Evolutionary conservation across 2,329 filamentous ascomycete genomes (phyloP), one percentile per base, ranked within the genome.

Genomic region (Neophaeococcomyces mojaviensis): DNA sequence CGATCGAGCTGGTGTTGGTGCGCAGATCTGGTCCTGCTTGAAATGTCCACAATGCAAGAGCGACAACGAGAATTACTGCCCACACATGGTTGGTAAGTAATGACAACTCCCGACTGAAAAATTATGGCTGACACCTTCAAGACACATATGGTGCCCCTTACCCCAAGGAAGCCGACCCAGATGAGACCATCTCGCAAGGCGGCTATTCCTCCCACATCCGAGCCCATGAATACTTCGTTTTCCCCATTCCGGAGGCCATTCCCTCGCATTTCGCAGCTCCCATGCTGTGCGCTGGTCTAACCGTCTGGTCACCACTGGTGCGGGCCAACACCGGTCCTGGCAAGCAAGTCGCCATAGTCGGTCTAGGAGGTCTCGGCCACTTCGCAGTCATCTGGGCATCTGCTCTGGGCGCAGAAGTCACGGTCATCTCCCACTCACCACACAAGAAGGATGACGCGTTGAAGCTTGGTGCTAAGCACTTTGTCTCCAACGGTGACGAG

Each of bases 281-380:
- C 15, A 55, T 57, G 55, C 75, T 92, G 55, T 94, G 88, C 65
- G 88, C 86, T 33, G 88, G 88, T 52, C 73, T 94, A 54, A 94
- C 88, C 3, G 80, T 81, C 49, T 94, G 81, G 69, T 84, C 78
- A 49, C 87, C 88, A 1, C 73, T 94, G 12, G 81, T 86, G 53
- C 77, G 86, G 39, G 81, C 88, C 59, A 84, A 84, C 18, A 76
- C 77, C 49, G 84, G 84, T 0, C 84, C 84, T 1, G 86, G 87
- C 7, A 65, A 67, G 53, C 63, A 64, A 48, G 64, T 68, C 12
- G 64, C 63, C 26, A 60, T 66, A 16, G 62, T 70, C 16, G 67
- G 67, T 9, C 53, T 72, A 18, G 82, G 82, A 15, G 82, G 82
- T 10, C 76, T 86, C 46, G 83, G 83, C 4, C 83, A 87, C 66